Evolutionary conservation across 2,329 filamentous ascomycete genomes (phyloP).

Genomic region (Leptosphaerulina australis): DNA sequence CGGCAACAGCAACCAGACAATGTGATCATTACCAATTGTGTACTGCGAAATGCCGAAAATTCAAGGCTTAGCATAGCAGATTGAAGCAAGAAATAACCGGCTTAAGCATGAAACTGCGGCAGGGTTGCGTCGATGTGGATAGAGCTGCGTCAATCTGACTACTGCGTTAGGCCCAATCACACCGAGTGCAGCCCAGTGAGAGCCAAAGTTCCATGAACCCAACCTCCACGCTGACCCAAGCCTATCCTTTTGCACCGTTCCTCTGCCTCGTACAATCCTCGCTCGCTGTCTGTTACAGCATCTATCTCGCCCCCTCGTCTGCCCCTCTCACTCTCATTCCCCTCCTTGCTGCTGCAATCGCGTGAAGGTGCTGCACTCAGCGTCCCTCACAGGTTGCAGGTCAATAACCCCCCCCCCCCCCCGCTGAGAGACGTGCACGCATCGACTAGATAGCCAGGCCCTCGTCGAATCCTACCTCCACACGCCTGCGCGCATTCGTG

Average conservation of each 20-base stretch:
- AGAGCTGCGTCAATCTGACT: conserved; percentile 17
- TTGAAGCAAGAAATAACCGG: conserved; percentile 2
- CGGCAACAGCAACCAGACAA: conserved; percentile 9
- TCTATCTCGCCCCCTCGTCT: conserved; percentile 7
- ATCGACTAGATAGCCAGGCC: conserved; percentile 19
- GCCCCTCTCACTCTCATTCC: too few species aligned
- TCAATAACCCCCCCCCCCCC: conserved; percentile 25
- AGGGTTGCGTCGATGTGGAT: conserved; percentile 17
- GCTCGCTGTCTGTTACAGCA: conserved; percentile 4
- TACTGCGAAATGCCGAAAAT: conserved; percentile 3
- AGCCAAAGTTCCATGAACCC: conserved; percentile 18
- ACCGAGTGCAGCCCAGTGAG: conserved; percentile 16
- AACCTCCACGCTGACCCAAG: conserved; percentile 19
- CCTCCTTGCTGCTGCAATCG: conserved; percentile 6
- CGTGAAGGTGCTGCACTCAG: conserved; percentile 20
- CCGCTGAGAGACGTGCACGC: conserved; percentile 21
- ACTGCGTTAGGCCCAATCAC: conserved; percentile 16
- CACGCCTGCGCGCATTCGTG: conserved; percentile 15
- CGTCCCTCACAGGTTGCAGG: conserved; percentile 22
- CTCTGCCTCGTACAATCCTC: not conserved
- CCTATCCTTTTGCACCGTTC: conserved; percentile 16
- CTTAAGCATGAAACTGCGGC: conserved; percentile 15
- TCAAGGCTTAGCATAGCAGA: not conserved
- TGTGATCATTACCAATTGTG: conserved; percentile 2
- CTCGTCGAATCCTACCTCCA: conserved; percentile 23